Conservation (phyloP, 2,329 filamentous ascomycete genomes). For the Epichloe bromicola region DNA sequence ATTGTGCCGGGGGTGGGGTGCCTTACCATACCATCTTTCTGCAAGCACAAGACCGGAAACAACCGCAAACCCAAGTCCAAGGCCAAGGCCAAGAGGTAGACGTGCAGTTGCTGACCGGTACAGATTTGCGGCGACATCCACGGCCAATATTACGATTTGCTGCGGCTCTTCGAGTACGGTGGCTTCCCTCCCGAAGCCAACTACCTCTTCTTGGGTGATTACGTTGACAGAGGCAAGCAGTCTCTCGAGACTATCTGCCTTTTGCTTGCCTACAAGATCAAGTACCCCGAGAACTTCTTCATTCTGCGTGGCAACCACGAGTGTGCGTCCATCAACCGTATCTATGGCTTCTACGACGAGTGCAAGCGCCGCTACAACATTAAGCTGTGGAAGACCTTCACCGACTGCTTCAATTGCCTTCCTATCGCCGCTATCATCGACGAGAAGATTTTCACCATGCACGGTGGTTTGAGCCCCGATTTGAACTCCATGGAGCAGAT, state of each 20-base stretch:
- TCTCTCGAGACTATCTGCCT: conserved; percentile 97
- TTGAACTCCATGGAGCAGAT: conserved; percentile 99
- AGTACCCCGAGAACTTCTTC: conserved; percentile 99
- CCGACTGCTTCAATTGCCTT: conserved; percentile 98
- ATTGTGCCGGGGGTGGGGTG: too few relatives aligned
- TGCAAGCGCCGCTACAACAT: conserved; percentile 99
- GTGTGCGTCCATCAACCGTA: conserved; percentile 96
- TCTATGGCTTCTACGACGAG: conserved; percentile 99
- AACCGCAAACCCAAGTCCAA: too few relatives aligned
- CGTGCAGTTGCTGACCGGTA: neutral
- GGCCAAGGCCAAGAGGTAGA: too few relatives aligned
- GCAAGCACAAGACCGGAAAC: too few relatives aligned
- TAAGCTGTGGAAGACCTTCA: conserved; percentile 99
- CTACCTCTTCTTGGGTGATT: conserved; percentile 98
- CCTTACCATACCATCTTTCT: too few relatives aligned
- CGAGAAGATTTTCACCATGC: conserved; percentile 99
- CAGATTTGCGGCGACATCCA: conserved; percentile 99
- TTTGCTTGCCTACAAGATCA: conserved; percentile 97
- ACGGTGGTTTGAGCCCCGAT: conserved; percentile 91
- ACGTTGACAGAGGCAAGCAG: conserved; percentile 98
- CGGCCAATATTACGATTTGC: conserved; percentile 95
- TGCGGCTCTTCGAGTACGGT: conserved; percentile 95
- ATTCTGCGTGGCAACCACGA: conserved; percentile 97
- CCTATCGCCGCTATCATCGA: conserved; percentile 98
- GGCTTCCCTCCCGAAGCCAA: conserved; percentile 97